Conservation (phyloP, 257 asterid species). For the Rehmannia glutinosa region DNA sequence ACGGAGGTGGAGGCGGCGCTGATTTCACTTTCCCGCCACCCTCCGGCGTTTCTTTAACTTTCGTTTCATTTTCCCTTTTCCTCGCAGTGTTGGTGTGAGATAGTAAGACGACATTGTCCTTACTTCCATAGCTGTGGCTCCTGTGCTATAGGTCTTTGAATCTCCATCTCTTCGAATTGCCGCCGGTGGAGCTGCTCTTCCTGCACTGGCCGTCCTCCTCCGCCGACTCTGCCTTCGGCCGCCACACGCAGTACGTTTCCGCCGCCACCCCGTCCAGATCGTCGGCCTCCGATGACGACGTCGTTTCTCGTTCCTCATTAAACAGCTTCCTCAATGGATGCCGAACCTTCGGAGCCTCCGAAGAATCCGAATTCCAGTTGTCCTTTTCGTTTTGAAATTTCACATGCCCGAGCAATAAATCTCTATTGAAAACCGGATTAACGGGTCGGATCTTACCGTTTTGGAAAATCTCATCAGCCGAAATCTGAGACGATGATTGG, state of each 20-base stretch:
- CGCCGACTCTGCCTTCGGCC: slow-evolving; percentile 20
- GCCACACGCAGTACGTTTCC: slow-evolving; percentile 32
- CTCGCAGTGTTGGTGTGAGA: not conserved
- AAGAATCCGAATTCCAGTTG: slow-evolving; percentile 10
- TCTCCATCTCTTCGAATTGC: slow-evolving; percentile 36
- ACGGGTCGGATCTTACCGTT: slow-evolving; percentile 61
- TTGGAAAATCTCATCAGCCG: slow-evolving; percentile 54
- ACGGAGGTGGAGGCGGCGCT: not conserved
- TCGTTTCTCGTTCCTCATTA: slow-evolving; percentile 37
- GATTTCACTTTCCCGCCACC: slow-evolving; percentile 8
- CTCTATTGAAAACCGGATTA: slow-evolving; percentile 44
- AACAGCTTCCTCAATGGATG: slow-evolving; percentile 44
- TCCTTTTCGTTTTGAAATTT: not conserved
- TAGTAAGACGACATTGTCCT: slow-evolving; percentile 5
- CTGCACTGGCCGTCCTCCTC: slow-evolving; percentile 11
- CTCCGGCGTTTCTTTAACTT: not conserved
- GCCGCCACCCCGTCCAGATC: slow-evolving; percentile 17
- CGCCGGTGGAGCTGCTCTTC: slow-evolving; percentile 39
- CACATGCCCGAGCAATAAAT: slow-evolving; percentile 10
- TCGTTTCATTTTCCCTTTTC: slow-evolving; percentile 14
- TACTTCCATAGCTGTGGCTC: slow-evolving; percentile 16
- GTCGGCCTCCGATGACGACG: slow-evolving; percentile 29
- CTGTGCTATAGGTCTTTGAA: slow-evolving; percentile 29
- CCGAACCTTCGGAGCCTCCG: slow-evolving; percentile 27
- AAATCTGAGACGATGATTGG: slow-evolving; percentile 21